These are phyloP conservation scores for Penicillium cataractarum DNA, from an alignment of 495 filamentous ascomycete species.

Conservation along the genomic window DNA sequence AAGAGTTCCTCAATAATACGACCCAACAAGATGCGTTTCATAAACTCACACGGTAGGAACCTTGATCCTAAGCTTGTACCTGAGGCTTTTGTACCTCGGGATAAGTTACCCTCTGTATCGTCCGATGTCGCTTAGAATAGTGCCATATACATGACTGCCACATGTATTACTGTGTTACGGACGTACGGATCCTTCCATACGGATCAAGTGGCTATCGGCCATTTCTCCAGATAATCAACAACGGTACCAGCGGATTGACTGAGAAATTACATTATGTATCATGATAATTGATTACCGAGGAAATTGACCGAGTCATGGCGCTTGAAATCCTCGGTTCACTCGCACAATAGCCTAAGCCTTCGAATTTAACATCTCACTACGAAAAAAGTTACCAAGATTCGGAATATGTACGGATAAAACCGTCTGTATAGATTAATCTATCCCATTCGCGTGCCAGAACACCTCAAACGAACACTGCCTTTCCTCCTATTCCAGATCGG, in stretches of 20 bases:
- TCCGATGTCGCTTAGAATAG: background rate
- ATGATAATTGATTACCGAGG: background rate
- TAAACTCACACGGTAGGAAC: background rate
- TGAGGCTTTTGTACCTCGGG: background rate
- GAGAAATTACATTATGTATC: background rate
- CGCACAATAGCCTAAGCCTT: background rate
- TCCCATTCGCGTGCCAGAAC: background rate
- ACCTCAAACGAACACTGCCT: background rate
- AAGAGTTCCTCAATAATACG: constrained; percentile 4
- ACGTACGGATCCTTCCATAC: constrained; percentile 1
- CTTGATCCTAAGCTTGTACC: constrained; percentile 1
- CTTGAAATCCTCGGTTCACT: background rate
- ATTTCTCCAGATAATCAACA: constrained; percentile 1
- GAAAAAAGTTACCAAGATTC: background rate
- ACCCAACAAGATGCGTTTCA: background rate
- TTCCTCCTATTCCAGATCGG: background rate
- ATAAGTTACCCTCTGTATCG: background rate
- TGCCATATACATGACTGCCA: background rate
- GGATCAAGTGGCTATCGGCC: background rate
- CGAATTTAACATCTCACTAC: too few relatives aligned
- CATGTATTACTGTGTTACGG: background rate
- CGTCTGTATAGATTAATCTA: background rate
- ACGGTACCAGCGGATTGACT: background rate
- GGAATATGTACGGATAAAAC: background rate
- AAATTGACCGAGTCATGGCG: background rate